Conservation (phyloP, 495 filamentous ascomycete species). For the Bombardia bombarda region DNA sequence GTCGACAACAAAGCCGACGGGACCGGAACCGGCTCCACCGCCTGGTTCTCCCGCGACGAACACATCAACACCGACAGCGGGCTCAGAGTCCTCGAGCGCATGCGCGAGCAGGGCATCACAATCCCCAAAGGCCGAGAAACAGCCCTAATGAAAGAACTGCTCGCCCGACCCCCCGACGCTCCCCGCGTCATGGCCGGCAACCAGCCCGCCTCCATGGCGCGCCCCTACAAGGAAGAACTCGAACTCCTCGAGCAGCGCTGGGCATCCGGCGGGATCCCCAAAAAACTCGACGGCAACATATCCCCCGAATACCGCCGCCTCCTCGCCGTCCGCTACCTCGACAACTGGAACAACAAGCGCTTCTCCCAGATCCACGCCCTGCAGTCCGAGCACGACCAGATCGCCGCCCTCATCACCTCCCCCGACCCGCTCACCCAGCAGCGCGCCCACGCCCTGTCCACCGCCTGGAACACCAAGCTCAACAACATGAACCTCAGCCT, state of each 20-base stretch:
- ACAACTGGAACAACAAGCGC: conserved; percentile 13
- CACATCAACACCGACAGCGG: conserved; percentile 27
- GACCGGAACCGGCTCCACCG: no score
- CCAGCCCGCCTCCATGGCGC: conserved; percentile 10
- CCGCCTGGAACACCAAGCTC: conserved; percentile 11
- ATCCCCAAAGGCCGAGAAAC: conserved; percentile 23
- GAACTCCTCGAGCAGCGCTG: conserved; percentile 24
- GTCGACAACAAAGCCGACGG: no score
- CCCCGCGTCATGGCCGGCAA: conserved; percentile 1
- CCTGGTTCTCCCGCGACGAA: conserved; percentile 21
- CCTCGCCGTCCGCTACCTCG: conserved; percentile 17
- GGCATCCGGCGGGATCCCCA: conserved; percentile 7
- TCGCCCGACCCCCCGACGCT: conserved; percentile 5
- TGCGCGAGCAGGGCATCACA: conserved; percentile 25
- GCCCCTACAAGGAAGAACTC: conserved; percentile 16
- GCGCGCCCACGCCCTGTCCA: background rate
- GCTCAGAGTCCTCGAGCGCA: conserved; percentile 15
- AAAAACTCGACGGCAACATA: conserved; percentile 3
- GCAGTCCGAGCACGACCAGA: conserved; percentile 9
- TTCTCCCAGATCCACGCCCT: conserved; percentile 17
- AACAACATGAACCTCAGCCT: conserved; percentile 3
- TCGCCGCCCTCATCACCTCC: conserved; percentile 3
- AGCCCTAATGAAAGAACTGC: conserved; percentile 17
- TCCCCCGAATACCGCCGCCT: conserved; percentile 6
- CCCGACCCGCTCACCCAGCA: background rate